Base-by-base conservation (phyloP, 1,139 yeast species). In the Candida sanyaensis region DNA sequence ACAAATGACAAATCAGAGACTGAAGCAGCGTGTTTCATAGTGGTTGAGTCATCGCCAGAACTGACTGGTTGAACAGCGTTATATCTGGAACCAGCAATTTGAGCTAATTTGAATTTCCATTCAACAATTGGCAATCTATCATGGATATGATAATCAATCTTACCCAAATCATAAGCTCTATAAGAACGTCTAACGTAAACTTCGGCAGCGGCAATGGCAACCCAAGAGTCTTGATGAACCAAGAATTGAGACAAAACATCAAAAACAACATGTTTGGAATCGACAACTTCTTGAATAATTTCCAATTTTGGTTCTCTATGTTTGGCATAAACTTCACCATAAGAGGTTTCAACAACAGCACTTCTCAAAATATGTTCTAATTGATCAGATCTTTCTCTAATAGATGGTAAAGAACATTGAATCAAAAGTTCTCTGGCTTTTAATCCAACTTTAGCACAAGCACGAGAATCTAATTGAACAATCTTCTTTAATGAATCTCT, bases 161-260 rank as follows among this genome's bases (percentile, higher is more conserved):
- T 86, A 48, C 90, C 88, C 55, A 93, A 84, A 37, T 91, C 86
- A 71, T 95, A 95, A 39, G 98, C 98, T 65, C 98, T 85, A 77
- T 92, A 93, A 44, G 98, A 96, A 66, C 99, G 88, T 69, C 99
- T 87, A 50, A 92, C 86, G 68, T 93, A 93, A 49, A 93, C 96
- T 70, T 93, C 98, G 43, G 96, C 90, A 39, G 99, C 98, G 34
- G 99, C 98, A 60, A 93, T 81, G 5, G 95, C 88, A 53, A 93
- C 95, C 80, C 90, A 88, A 45, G 88, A 88, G 62, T 95, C 98
- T 23, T 78, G 62, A 59, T 90, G 88, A 46, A 82, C 83, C 70
- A 93, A 83, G 71, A 95, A 93, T 72, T 90, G 97, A 33, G 96
- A 80, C 65, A 93, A 80, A 34, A 95, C 99, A 66, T 93, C 99